Conservation (phyloP, 805 yeast genomes). For the Candida hispaniensis region DNA sequence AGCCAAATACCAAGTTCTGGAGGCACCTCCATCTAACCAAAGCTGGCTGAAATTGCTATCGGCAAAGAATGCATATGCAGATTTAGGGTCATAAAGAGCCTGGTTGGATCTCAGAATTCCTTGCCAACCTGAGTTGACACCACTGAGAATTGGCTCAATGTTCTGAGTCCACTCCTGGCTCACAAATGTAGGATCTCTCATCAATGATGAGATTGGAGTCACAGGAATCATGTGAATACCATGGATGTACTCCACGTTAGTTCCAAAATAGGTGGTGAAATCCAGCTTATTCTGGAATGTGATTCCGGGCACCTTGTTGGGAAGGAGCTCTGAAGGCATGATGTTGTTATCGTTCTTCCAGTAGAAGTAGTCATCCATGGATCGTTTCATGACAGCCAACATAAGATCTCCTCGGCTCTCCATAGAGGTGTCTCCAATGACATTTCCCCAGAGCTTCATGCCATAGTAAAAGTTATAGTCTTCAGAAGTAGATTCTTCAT, state of each 20-base stretch:
- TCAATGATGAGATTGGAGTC: conserved; percentile 49
- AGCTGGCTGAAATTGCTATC: conserved; percentile 40
- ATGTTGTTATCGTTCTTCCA: conserved; percentile 40
- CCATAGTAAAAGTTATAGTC: conserved; percentile 66
- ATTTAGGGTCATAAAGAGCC: conserved; percentile 60
- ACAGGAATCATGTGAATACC: conserved; percentile 76
- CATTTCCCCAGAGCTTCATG: conserved; percentile 60
- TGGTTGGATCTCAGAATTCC: conserved; percentile 61
- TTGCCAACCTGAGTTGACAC: conserved; percentile 43
- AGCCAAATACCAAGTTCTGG: conserved; percentile 77
- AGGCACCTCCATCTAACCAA: conserved; percentile 73
- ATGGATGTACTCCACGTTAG: conserved; percentile 53
- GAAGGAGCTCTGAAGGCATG: conserved; percentile 43
- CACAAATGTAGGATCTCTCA: conserved; percentile 42
- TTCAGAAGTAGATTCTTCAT: conserved; percentile 63
- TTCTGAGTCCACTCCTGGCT: conserved; percentile 49
- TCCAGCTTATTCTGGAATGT: conserved; percentile 67
- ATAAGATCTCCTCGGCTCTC: conserved; percentile 50
- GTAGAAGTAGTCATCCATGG: conserved; percentile 47
- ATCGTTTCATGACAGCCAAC: conserved; percentile 44
- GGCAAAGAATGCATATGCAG: conserved; percentile 54
- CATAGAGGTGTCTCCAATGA: conserved; percentile 44
- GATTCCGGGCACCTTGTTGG: conserved; percentile 66
- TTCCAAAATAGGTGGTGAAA: conserved; percentile 66
- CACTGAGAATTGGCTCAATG: conserved; percentile 38